Percentiles rank a stretch among this genome's conserved stretches.
Conservation (phyloP, 495 filamentous ascomycete genomes). For the Aspergillus baeticus region DNA sequence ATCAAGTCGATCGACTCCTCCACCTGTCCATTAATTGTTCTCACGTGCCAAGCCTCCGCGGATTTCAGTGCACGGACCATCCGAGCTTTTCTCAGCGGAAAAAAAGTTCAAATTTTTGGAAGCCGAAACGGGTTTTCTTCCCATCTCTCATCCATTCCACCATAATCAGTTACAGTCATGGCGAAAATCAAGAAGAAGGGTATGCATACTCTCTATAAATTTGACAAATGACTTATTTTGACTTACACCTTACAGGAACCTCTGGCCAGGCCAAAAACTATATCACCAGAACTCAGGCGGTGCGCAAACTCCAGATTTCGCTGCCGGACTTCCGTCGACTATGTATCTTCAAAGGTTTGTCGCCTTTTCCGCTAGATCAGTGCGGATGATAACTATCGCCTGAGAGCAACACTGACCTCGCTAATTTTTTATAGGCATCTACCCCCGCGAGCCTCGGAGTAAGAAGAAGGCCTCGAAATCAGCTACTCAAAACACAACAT, state of each 20-base stretch:
- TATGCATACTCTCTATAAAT: slow-evolving; percentile 23
- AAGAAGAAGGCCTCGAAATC: slow-evolving; percentile 96
- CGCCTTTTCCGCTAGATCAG: not conserved
- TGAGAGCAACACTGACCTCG: not conserved
- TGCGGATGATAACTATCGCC: too few relatives aligned
- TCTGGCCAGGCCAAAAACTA: slow-evolving; percentile 97
- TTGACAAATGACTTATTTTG: slow-evolving; percentile 2
- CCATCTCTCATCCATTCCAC: slow-evolving; percentile 31
- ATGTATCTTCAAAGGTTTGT: slow-evolving; percentile 92
- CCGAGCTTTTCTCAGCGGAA: slow-evolving; percentile 21
- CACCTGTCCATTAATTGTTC: slow-evolving; percentile 24
- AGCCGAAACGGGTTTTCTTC: slow-evolving; percentile 1
- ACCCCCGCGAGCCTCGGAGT: slow-evolving; percentile 91
- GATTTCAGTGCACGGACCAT: slow-evolving; percentile 38
- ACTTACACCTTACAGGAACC: slow-evolving; percentile 53
- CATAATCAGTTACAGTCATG: slow-evolving; percentile 51
- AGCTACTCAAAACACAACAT: slow-evolving; percentile 85
- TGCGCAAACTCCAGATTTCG: slow-evolving; percentile 95
- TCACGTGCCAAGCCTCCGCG: slow-evolving; percentile 31
- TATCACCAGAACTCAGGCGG: slow-evolving; percentile 93
- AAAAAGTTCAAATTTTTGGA: slow-evolving; percentile 16
- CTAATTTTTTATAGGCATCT: slow-evolving; percentile 62
- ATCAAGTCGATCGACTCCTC: not conserved
- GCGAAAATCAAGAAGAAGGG: slow-evolving; percentile 92
- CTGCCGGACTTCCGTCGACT: slow-evolving; percentile 95